phyloP scores from a whole-genome alignment of 1,284 basidiomycete species.

The Puccinia hordei region DNA sequence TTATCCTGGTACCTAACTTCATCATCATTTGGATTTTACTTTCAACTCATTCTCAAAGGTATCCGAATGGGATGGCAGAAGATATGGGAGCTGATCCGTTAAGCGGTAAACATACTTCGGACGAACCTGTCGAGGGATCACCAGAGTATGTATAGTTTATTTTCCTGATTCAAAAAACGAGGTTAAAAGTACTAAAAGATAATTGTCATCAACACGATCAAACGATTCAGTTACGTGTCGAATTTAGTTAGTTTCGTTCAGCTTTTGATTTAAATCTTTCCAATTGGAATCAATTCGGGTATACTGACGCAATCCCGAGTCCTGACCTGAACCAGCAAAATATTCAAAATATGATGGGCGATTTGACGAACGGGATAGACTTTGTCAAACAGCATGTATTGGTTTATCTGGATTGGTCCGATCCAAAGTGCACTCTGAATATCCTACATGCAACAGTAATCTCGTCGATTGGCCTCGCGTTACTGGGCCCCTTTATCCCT shows the following conservation, averaged over 20 bases:
- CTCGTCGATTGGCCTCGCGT: conserved; percentile 55
- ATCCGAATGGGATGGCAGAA: conserved; percentile 23
- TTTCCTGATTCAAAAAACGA: conserved; percentile 46
- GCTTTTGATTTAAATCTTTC: background rate
- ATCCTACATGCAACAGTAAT: conserved; percentile 57
- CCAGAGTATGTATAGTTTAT: conserved; percentile 53
- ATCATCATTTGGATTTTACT: conserved; percentile 36
- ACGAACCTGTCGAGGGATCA: conserved; percentile 44
- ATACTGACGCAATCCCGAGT: background rate
- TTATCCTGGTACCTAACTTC: conserved; percentile 32
- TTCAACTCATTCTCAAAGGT: conserved; percentile 26
- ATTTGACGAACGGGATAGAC: conserved; percentile 52
- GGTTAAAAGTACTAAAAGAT: conserved; percentile 19
- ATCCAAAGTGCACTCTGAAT: conserved; percentile 56
- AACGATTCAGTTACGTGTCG: conserved; percentile 26
- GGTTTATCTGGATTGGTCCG: conserved; percentile 59
- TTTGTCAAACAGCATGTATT: conserved; percentile 57
- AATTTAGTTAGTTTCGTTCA: conserved; percentile 25
- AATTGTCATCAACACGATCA: conserved; percentile 52
- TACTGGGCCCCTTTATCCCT: conserved; percentile 57
- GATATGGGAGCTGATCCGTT: background rate
- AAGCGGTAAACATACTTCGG: conserved; percentile 10
- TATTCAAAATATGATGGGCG: conserved; percentile 50
- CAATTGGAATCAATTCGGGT: background rate
- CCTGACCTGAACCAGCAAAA: conserved; percentile 34